These are phyloP conservation scores for Clavariopsis aquatica DNA, from an alignment of 495 filamentous ascomycete species.

Conservation along the genomic window DNA sequence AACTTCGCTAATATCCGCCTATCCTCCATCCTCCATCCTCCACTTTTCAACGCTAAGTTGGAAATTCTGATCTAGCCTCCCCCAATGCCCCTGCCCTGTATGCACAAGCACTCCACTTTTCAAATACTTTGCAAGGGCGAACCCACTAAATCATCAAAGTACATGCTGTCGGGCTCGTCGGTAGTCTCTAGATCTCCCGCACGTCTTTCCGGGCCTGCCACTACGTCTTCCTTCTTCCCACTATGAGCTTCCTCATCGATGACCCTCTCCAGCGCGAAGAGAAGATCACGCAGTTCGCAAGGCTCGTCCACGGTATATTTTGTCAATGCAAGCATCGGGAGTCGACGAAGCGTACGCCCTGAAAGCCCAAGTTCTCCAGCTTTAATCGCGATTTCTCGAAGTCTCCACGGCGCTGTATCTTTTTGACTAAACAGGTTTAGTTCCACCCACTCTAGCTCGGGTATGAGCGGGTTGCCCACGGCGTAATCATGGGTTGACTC, in stretches of 20 bases:
- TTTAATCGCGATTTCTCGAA: conserved; percentile 19
- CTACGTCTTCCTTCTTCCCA: too few species aligned
- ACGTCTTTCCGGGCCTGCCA: too few species aligned
- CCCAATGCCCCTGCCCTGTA: too few species aligned
- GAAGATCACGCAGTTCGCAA: conserved; percentile 36
- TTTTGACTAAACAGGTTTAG: conserved; percentile 23
- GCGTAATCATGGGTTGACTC: not conserved
- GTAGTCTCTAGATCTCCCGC: too few species aligned
- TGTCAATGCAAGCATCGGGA: conserved; percentile 44
- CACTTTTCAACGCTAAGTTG: too few species aligned
- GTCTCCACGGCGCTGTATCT: conserved; percentile 14
- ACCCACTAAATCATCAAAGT: too few species aligned
- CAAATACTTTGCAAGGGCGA: too few species aligned
- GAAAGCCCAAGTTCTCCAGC: conserved; percentile 43
- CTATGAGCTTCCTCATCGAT: conserved; percentile 33
- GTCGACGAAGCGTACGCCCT: conserved; percentile 42
- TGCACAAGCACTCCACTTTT: too few species aligned
- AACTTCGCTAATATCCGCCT: too few species aligned
- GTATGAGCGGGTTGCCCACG: conserved; percentile 13
- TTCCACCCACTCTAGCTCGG: conserved; percentile 19
- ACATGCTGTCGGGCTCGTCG: too few species aligned
- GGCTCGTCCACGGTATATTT: conserved; percentile 41
- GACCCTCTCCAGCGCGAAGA: conserved; percentile 37
- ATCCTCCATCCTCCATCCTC: too few species aligned
- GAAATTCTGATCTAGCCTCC: too few species aligned